Base-by-base conservation (phyloP, 495 filamentous ascomycete genomes). In the Penicillium coffeae region DNA sequence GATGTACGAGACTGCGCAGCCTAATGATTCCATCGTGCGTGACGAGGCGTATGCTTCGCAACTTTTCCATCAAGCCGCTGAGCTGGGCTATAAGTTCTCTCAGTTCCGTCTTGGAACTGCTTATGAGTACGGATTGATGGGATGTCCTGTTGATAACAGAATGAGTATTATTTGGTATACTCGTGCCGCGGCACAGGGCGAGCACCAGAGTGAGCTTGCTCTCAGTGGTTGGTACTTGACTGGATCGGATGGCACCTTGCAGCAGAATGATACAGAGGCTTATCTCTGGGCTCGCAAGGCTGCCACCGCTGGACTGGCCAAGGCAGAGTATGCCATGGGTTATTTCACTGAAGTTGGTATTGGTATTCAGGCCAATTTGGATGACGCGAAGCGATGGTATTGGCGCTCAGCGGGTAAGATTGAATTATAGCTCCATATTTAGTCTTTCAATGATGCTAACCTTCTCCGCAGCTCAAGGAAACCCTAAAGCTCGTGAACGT, bases 381-480 rank as follows among this genome's bases (percentile, higher is more conserved):
- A 98, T 58, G 93, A 96, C 70, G 93, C 92, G 15, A 95, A 96
- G 73, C 79, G 89, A 58, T 98, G 93, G 93, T 98, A 98, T 72
- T 96, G 90, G 80, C 80, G 91, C 69, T 90, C 93, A 72, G 93
- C 93, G 69, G 87, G 93, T 96, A 70, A 83, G 92, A 86, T 13
- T 34, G 50, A 33, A 38, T 48, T 10, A 13, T 22, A 21, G 45
- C n/a, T 57, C 33, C n/a, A n/a, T n/a, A n/a, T 8, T 12, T 48
- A 20, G 2, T 21, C n/a, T n/a, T 38, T n/a, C 0, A 6, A 7
- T 34, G 21, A 39, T 21, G 37, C 45, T 48, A 38, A 48, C 18
- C 8, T 35, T 34, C 14, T 14, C 35, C 10, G 10, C 25, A 96
- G 93, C 90, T 39, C 90, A 96, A 74, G 86, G 90, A 62, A 95